Conservation (phyloP, 1,284 basidiomycete genomes). For the Bondarzewia mesenterica region DNA sequence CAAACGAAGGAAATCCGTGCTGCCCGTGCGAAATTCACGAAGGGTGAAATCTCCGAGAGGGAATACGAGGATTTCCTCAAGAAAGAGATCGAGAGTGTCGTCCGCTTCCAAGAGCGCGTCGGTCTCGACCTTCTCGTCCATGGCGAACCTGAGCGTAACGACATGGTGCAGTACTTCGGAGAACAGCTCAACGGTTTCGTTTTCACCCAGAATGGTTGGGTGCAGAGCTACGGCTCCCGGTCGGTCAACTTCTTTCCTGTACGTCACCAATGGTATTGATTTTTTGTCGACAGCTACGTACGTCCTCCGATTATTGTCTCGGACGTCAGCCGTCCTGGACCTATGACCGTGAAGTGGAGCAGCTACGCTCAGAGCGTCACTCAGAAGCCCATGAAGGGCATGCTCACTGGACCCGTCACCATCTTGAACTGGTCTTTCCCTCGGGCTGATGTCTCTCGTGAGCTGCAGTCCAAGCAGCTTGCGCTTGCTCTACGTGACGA, state of each 20-base stretch:
- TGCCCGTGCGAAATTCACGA: conserved; percentile 91
- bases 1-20: conserved; percentile 99
- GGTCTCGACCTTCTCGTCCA: conserved; percentile 98
- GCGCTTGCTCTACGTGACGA: conserved; percentile 98
- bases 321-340: conserved; percentile 88
- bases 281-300: conserved; percentile 70
- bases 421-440: conserved; percentile 99
- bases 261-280: conserved; percentile 15
- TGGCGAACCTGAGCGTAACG: conserved; percentile 98
- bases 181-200: conserved; percentile 95
- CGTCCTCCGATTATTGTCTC: conserved; percentile 99
- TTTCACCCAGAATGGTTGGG: conserved; percentile 99
- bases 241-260: conserved; percentile 25
- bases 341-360: conserved; percentile 98
- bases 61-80: conserved; percentile 99
- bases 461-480: conserved; percentile 97
- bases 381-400: conserved; percentile 97
- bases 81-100: conserved; percentile 93
- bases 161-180: conserved; percentile 99
- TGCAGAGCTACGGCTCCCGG: conserved; percentile 95
- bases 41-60: conserved; percentile 81
- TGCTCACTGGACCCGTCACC: conserved; percentile 94
- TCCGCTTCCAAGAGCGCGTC: conserved; percentile 94
- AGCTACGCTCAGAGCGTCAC: conserved; percentile 95
- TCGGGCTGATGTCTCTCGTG: conserved; percentile 94